phyloP scores from a whole-genome alignment of 768 basidiomycete species.

The Mycena kentingensis region DNA sequence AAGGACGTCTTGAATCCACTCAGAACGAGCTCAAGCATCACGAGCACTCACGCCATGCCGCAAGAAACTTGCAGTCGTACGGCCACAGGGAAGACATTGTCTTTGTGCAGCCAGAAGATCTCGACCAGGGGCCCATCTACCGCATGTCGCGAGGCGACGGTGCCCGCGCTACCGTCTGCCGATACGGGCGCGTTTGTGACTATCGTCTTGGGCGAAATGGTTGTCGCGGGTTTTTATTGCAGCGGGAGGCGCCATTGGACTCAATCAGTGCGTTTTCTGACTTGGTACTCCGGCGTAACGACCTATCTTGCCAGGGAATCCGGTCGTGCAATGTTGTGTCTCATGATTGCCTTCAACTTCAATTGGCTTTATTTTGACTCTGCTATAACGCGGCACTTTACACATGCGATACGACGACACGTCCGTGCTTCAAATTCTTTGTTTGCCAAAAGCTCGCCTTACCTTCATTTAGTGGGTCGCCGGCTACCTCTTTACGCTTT shows the following conservation, averaged over 20 bases:
- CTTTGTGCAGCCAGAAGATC: constrained; percentile 20
- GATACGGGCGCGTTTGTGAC: constrained; percentile 32
- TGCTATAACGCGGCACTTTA: constrained; percentile 18
- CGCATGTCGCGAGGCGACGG: constrained; percentile 10
- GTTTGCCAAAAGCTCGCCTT: too few species aligned
- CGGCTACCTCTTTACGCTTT: constrained; percentile 17
- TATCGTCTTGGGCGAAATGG: constrained; percentile 29
- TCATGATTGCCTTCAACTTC: constrained; percentile 24
- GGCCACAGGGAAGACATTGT: constrained; percentile 21
- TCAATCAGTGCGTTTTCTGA: constrained; percentile 10
- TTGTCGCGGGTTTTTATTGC: constrained; percentile 19
- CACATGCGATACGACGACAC: constrained; percentile 24
- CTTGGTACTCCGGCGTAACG: neutral
- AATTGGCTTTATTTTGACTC: constrained; percentile 26
- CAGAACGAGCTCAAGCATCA: constrained; percentile 1
- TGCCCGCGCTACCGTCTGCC: constrained; percentile 8
- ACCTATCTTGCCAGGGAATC: constrained; percentile 12
- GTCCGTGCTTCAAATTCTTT: too few species aligned
- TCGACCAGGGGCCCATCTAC: constrained; percentile 16
- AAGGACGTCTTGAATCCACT: too few species aligned
- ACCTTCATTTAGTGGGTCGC: too few species aligned
- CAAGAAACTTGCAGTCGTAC: constrained; percentile 17
- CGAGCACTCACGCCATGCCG: constrained; percentile 1
- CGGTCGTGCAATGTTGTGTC: constrained; percentile 19
- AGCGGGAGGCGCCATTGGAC: constrained; percentile 7